These are phyloP conservation scores for Lentinula boryana DNA, from an alignment of 768 basidiomycete species.

Conservation along the genomic window DNA sequence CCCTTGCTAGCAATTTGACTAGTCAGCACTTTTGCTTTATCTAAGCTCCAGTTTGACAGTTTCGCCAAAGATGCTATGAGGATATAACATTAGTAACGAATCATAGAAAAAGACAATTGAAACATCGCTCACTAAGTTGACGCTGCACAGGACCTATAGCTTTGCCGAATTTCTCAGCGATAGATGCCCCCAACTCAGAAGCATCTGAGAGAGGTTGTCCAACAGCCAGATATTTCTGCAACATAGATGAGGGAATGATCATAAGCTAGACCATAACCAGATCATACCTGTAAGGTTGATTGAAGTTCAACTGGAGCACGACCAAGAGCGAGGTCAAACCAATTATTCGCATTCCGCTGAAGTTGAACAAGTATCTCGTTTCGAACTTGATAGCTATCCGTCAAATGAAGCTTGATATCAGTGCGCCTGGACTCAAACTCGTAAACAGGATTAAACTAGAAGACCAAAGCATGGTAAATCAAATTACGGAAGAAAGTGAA, in stretches of 20 bases:
- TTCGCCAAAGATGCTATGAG: conserved; percentile 48
- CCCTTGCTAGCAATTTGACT: conserved; percentile 87
- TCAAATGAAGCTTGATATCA: conserved; percentile 69
- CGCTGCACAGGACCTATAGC: conserved; percentile 72
- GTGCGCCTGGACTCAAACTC: conserved; percentile 77
- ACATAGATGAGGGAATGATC: background rate
- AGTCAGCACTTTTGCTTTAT: conserved; percentile 74
- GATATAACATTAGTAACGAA: conserved; percentile 20
- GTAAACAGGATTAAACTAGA: conserved; percentile 82
- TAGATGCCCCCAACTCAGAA: conserved; percentile 86
- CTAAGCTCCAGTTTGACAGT: conserved; percentile 50
- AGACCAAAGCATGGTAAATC: background rate
- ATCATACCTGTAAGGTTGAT: conserved; percentile 78
- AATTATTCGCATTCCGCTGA: conserved; percentile 66
- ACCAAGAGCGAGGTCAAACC: conserved; percentile 84
- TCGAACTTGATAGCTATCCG: conserved; percentile 80
- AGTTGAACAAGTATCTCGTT: conserved; percentile 79
- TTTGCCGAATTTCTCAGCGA: conserved; percentile 84
- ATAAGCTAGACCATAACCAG: background rate
- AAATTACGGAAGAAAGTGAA: conserved; percentile 9
- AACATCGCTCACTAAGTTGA: conserved; percentile 52
- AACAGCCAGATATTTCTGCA: conserved; percentile 81
- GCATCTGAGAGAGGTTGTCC: conserved; percentile 62
- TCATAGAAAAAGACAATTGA: background rate
- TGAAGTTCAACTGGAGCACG: conserved; percentile 91